Percentiles rank a stretch among this genome's conserved stretches.
Evolutionary conservation across 2,329 filamentous ascomycete genomes (phyloP).

Genomic region (Lasiodiplodia theobromae): DNA sequence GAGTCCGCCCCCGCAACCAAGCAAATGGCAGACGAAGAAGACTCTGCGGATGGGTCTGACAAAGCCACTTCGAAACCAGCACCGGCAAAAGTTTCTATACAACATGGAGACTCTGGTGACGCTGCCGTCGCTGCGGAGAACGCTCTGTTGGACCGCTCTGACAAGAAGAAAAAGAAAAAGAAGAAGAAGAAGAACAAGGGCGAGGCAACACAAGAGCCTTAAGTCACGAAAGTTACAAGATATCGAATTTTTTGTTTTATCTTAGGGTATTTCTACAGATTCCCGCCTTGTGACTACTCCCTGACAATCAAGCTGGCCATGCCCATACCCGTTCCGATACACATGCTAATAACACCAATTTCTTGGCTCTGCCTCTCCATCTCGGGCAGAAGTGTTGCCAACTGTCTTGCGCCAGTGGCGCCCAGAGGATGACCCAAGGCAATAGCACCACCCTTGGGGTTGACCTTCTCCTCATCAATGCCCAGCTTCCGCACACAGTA

Average conservation of each 20-base stretch:
- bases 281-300: slow-evolving; percentile 44
- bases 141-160: not conserved
- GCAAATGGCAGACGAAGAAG: not conserved
- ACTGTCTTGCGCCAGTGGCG: slow-evolving; percentile 83
- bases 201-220: slow-evolving; percentile 7
- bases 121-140: not conserved
- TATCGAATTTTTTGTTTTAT: slow-evolving; percentile 4
- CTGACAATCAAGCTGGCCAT: slow-evolving; percentile 61
- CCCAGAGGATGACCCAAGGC: slow-evolving; percentile 92
- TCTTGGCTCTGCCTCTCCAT: slow-evolving; percentile 72
- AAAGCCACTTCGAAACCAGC: not conserved
- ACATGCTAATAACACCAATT: slow-evolving; percentile 90
- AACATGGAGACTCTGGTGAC: not conserved
- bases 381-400: slow-evolving; percentile 75
- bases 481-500: slow-evolving; percentile 77
- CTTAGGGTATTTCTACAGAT: slow-evolving; percentile 1
- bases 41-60: not conserved
- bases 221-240: not conserved
- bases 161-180: slow-evolving; percentile 17
- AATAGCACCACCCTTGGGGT: slow-evolving; percentile 92
- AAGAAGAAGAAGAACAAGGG: slow-evolving; percentile 23
- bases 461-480: slow-evolving; percentile 75
- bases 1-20: not conserved
- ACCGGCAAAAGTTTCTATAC: not conserved
- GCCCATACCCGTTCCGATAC: slow-evolving; percentile 64